Evolutionary conservation across 2,329 filamentous ascomycete genomes (phyloP).

Genomic region (Phialemoniopsis sp.): DNA sequence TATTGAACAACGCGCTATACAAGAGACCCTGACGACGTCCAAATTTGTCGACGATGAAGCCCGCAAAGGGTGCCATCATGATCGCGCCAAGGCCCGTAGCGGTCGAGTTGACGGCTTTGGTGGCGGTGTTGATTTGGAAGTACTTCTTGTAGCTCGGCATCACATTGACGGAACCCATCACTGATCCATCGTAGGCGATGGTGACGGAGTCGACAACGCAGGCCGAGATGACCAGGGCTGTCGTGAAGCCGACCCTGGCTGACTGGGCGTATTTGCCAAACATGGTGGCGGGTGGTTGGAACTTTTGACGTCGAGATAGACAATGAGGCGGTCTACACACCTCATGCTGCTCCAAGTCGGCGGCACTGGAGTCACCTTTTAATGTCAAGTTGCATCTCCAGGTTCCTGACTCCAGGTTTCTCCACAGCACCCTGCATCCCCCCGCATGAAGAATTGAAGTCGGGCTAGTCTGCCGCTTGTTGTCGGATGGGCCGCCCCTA

Average conservation of each 20-base stretch:
- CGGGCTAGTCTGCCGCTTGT: too few species aligned
- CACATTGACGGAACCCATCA: constrained; percentile 27
- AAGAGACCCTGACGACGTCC: constrained; percentile 18
- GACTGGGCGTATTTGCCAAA: constrained; percentile 1
- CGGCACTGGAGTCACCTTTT: too few species aligned
- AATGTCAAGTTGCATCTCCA: too few species aligned
- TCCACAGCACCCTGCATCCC: too few species aligned
- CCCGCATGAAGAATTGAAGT: too few species aligned
- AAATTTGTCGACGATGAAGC: constrained; percentile 14
- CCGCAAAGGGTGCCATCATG: constrained; percentile 12
- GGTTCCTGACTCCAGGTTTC: too few species aligned
- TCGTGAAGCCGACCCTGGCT: constrained; percentile 11
- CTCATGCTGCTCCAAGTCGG: too few species aligned
- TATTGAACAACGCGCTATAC: constrained; percentile 9
- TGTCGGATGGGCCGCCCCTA: too few species aligned
- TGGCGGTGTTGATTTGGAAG: constrained; percentile 24
- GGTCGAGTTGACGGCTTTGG: constrained; percentile 22
- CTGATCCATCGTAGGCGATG: constrained; percentile 22
- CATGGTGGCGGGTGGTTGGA: not conserved
- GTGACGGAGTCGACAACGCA: constrained; percentile 23
- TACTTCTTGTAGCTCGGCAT: constrained; percentile 24
- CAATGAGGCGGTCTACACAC: too few species aligned
- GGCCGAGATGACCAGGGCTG: constrained; percentile 14
- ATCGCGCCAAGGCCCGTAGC: constrained; percentile 18
- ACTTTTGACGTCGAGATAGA: too few species aligned